Evolutionary conservation across 768 basidiomycete species (phyloP).

Genomic region (Suillus subaureus): DNA sequence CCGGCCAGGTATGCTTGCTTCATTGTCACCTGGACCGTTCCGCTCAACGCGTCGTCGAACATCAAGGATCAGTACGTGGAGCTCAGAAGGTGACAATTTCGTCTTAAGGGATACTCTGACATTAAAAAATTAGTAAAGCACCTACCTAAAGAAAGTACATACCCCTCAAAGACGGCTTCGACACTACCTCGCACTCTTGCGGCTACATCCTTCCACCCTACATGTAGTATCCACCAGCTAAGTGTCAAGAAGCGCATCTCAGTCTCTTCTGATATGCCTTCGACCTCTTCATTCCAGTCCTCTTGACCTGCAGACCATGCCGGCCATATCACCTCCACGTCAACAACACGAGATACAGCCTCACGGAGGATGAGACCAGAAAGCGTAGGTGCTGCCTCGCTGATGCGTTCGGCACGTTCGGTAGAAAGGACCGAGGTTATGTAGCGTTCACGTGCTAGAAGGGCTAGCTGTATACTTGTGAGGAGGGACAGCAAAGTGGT

Average conservation of each 20-base stretch:
- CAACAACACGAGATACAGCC: slow-evolving; percentile 26
- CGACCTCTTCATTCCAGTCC: slow-evolving; percentile 32
- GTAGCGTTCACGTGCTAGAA: slow-evolving; percentile 84
- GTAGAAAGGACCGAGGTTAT: slow-evolving; percentile 64
- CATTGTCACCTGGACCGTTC: slow-evolving; percentile 45
- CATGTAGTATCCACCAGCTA: slow-evolving; percentile 92
- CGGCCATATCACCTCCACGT: slow-evolving; percentile 27
- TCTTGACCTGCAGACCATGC: slow-evolving; percentile 25
- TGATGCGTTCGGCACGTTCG: slow-evolving; percentile 60
- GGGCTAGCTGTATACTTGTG: slow-evolving; percentile 81
- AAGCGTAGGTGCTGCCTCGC: slow-evolving; percentile 37
- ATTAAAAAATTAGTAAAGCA: slow-evolving; percentile 6
- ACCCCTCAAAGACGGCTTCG: slow-evolving; percentile 86
- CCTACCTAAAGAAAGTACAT: slow-evolving; percentile 30
- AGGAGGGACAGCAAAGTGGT: slow-evolving; percentile 84
- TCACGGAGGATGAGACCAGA: slow-evolving; percentile 28
- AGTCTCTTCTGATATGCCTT: slow-evolving; percentile 59
- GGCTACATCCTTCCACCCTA: slow-evolving; percentile 87
- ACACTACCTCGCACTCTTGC: slow-evolving; percentile 74
- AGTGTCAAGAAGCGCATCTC: slow-evolving; percentile 83
- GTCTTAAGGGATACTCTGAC: slow-evolving; percentile 81
- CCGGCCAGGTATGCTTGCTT: slow-evolving; percentile 1
- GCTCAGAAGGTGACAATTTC: slow-evolving; percentile 68
- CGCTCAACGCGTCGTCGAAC: slow-evolving; percentile 79
- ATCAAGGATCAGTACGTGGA: slow-evolving; percentile 69